These are phyloP conservation scores for Taxawa tesnikishii DNA, from an alignment of 2,329 filamentous ascomycete species.

Conservation along the genomic window DNA sequence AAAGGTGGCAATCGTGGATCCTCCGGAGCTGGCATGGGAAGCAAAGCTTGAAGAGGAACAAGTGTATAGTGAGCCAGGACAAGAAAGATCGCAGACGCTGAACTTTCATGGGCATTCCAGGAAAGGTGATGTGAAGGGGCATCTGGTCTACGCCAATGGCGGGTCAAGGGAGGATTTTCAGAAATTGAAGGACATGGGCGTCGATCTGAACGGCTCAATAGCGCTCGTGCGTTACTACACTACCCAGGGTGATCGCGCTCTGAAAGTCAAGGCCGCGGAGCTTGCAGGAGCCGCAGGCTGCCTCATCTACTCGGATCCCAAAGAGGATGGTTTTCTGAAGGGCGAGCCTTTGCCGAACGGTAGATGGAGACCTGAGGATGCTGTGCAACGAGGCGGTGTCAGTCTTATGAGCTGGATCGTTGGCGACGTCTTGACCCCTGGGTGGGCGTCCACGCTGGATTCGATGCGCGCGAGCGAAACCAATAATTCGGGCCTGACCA, in stretches of 20 bases:
- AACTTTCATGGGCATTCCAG: conserved; percentile 86
- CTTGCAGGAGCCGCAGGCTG: conserved; percentile 75
- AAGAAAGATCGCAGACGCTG: conserved; percentile 52
- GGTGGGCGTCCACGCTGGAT: conserved; percentile 60
- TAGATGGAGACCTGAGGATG: conserved; percentile 67
- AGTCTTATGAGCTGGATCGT: conserved; percentile 70
- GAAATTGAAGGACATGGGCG: conserved; percentile 53
- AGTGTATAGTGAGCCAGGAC: conserved; percentile 45
- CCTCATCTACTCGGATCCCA: conserved; percentile 84
- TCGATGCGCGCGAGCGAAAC: conserved; percentile 55
- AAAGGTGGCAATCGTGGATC: conserved; percentile 66
- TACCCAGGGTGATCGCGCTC: conserved; percentile 54
- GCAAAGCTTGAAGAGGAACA: conserved; percentile 74
- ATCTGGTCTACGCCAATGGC: conserved; percentile 84
- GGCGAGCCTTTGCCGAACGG: conserved; percentile 66
- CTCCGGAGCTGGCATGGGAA: conserved; percentile 57
- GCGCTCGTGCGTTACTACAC: conserved; percentile 74
- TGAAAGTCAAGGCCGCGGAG: conserved; percentile 87
- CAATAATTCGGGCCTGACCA: conserved; percentile 58
- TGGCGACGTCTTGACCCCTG: conserved; percentile 86
- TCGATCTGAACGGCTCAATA: conserved; percentile 68
- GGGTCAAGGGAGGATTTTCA: conserved; percentile 77
- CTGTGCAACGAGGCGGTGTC: conserved; percentile 72
- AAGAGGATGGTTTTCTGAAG: conserved; percentile 66
- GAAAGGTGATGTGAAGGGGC: conserved; percentile 73